These are phyloP conservation scores for Paracamarosporium sp. DNA, from an alignment of 2,329 filamentous ascomycete genomes.

Conservation along the genomic window DNA sequence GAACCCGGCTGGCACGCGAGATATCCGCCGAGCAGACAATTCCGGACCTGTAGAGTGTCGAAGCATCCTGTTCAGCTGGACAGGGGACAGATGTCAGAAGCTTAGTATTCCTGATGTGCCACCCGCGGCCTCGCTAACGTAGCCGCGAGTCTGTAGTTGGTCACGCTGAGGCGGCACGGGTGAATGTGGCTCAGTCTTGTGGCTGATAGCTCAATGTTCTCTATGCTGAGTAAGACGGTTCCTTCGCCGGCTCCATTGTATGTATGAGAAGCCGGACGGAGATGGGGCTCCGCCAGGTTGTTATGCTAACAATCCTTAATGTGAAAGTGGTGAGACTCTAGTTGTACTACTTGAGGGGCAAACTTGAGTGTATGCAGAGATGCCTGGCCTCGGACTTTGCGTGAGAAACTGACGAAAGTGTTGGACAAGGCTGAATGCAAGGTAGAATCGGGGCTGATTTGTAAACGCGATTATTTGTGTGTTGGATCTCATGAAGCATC, in stretches of 20 bases:
- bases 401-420: neutral
- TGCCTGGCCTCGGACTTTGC: slow-evolving; percentile 3
- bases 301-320: neutral
- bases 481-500: neutral
- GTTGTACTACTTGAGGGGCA: neutral
- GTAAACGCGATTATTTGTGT: neutral
- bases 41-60: slow-evolving; percentile 2
- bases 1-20: neutral
- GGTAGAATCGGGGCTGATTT: neutral
- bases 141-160: neutral
- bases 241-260: neutral
- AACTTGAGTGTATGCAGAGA: neutral
- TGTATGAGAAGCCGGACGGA: neutral
- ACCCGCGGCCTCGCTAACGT: neutral
- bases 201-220: neutral
- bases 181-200: slow-evolving; percentile 1
- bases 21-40: neutral
- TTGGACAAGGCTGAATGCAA: neutral
- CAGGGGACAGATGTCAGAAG: slow-evolving; percentile 1
- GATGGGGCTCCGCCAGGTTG: neutral
- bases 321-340: neutral
- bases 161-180: neutral
- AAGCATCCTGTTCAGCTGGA: slow-evolving; percentile 7
- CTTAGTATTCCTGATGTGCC: neutral
- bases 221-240: slow-evolving; percentile 3